These are phyloP conservation scores for Starmera dryadoides DNA, from an alignment of 805 yeast genomes.

Conservation along the genomic window DNA sequence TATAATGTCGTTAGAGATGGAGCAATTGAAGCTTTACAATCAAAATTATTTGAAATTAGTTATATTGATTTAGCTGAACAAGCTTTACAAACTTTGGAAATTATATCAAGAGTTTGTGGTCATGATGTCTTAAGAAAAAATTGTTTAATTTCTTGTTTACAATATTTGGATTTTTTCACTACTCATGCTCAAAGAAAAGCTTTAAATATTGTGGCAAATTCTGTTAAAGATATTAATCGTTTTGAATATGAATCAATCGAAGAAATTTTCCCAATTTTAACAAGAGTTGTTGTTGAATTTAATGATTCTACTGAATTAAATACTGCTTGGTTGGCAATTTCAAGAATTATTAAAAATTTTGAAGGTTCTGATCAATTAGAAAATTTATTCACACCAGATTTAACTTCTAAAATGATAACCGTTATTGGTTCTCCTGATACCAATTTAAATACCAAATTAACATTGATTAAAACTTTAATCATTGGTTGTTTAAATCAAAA, in stretches of 20 bases:
- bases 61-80: constrained; percentile 92
- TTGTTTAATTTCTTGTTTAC: constrained; percentile 58
- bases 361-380: constrained; percentile 37
- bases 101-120: constrained; percentile 50
- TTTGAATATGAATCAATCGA: constrained; percentile 40
- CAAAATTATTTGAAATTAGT: constrained; percentile 63
- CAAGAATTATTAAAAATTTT: constrained; percentile 49
- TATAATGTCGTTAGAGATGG: constrained; percentile 56
- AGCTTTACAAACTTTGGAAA: constrained; percentile 67
- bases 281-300: constrained; percentile 43
- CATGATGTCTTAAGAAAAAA: constrained; percentile 47
- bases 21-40: constrained; percentile 58
- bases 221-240: constrained; percentile 43
- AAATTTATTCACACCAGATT: constrained; percentile 28
- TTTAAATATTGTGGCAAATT: constrained; percentile 60
- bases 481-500: constrained; percentile 31
- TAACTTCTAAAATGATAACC: constrained; percentile 26
- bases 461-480: constrained; percentile 33
- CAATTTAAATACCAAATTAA: constrained; percentile 22
- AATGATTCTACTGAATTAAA: constrained; percentile 57
- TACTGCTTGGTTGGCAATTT: constrained; percentile 56
- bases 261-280: constrained; percentile 52
- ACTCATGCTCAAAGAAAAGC: constrained; percentile 85
- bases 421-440: constrained; percentile 24
- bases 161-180: constrained; percentile 81